Conservation (phyloP, 2,329 filamentous ascomycete species). For the Ophiostoma fasciatum region DNA sequence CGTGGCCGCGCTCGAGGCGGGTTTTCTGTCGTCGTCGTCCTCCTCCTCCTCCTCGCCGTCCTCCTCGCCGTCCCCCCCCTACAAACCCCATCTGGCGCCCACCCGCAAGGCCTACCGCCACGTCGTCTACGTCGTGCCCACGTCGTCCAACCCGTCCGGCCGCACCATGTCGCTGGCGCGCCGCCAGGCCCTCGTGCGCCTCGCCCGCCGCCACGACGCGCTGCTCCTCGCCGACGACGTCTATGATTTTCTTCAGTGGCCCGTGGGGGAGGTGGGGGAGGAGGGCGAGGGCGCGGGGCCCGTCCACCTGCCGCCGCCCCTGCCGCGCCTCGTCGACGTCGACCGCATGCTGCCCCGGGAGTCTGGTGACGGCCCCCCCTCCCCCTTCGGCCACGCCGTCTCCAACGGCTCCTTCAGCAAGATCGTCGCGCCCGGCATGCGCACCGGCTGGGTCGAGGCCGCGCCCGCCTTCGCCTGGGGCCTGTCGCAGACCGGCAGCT, state of each 20-base stretch:
- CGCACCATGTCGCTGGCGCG: constrained; percentile 61
- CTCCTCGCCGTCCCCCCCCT: neutral
- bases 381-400: constrained; percentile 58
- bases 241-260: constrained; percentile 86
- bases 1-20: constrained; percentile 40
- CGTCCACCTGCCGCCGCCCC: constrained; percentile 21
- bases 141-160: constrained; percentile 77
- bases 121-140: constrained; percentile 77
- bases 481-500: constrained; percentile 36
- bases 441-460: constrained; percentile 81
- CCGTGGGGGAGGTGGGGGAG: constrained; percentile 16
- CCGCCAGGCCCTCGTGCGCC: constrained; percentile 52
- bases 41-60: neutral
- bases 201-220: constrained; percentile 67
- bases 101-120: constrained; percentile 72
- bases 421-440: constrained; percentile 62
- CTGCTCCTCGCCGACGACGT: constrained; percentile 84
- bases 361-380: constrained; percentile 18
- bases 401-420: constrained; percentile 90
- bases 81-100: constrained; percentile 24
- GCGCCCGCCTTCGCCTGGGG: constrained; percentile 39
- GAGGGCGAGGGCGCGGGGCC: neutral
- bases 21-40: constrained; percentile 14
- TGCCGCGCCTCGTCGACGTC: constrained; percentile 67
- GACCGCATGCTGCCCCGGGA: constrained; percentile 46